phyloP scores from a whole-genome alignment of 345 rosid genomes.

The Populus alba region DNA sequence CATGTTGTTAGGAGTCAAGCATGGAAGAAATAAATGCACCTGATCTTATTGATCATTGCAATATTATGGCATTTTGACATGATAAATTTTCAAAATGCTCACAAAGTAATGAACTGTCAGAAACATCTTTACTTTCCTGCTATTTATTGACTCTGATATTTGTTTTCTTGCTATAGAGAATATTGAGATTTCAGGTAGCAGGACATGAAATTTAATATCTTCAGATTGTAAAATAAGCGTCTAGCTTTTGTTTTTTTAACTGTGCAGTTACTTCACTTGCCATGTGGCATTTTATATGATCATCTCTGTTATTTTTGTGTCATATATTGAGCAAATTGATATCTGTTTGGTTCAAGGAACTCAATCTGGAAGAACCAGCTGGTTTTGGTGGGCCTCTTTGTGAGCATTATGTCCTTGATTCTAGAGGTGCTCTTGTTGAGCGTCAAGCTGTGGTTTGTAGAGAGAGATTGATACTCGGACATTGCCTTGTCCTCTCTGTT shows the following conservation, averaged over 20 bases:
- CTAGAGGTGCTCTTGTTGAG: conserved; percentile 89
- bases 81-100: background rate
- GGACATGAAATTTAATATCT: background rate
- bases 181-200: background rate
- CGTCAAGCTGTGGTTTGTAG: conserved; percentile 74
- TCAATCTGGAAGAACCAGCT: conserved; percentile 88
- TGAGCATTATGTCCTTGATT: conserved; percentile 74
- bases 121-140: background rate
- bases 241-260: background rate
- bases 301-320: background rate
- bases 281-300: conserved; percentile 1
- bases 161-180: background rate
- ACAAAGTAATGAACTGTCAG: background rate
- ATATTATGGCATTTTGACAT: background rate
- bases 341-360: conserved; percentile 55
- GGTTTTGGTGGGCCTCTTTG: conserved; percentile 85
- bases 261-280: background rate
- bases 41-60: background rate
- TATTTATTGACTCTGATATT: background rate
- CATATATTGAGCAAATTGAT: background rate
- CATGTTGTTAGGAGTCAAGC: background rate
- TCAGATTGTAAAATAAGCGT: background rate
- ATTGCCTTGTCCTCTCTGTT: conserved; percentile 85
- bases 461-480: conserved; percentile 84
- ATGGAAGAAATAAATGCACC: background rate